Base-by-base conservation (phyloP, 768 basidiomycete species). In the Termitomyces sp. region DNA sequence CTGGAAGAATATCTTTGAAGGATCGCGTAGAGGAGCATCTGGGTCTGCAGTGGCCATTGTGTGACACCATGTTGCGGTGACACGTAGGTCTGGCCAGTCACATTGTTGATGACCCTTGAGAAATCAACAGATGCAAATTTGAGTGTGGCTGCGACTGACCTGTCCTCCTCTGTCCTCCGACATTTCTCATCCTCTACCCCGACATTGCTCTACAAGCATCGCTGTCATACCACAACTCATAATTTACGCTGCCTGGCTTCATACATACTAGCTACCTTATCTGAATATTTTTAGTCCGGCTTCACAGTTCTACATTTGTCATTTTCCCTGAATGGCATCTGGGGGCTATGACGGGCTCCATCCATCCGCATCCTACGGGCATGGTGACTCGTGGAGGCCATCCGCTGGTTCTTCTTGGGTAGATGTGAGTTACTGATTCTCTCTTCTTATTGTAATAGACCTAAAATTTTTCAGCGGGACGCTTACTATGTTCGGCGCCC, bases 1-100 rank as follows among this genome's bases (percentile, higher is more conserved):
- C 66, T 89, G 84, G 60, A 79, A 85, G 62, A 75, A 74, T 22
- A 85, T 68, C 15, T 66, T 74, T 42, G 77, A 71, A 15, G 84
- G 83, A 56, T 85, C 78, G 52, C 68, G 41, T 33, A 25, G 72
- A 46, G 74, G 60, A 12, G 46, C 11, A 54, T 62, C 55, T 50
- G 61, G 50, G 48, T 56, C 50, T 49, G 5, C 23, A 35, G 51
- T 32, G 47, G 59, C 23, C 54, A 58, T 59, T 23, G 44, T 46
- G 41, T 43, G 55, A 48, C 33, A 53, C 12, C 18, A 27, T 31
- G 48, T n/a, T n/a, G 9, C n/a, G 15, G 42, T 53, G 56, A 52
- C 58, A 47, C 13, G 53, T 50, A 42, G 46, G 60, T 57, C 57
- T 56, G 40, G 16, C 38, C 6, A 29, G 31, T 43, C 39, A 54